These are phyloP conservation scores for Litchi chinensis DNA, from an alignment of 345 rosid genomes.

Conservation along the genomic window DNA sequence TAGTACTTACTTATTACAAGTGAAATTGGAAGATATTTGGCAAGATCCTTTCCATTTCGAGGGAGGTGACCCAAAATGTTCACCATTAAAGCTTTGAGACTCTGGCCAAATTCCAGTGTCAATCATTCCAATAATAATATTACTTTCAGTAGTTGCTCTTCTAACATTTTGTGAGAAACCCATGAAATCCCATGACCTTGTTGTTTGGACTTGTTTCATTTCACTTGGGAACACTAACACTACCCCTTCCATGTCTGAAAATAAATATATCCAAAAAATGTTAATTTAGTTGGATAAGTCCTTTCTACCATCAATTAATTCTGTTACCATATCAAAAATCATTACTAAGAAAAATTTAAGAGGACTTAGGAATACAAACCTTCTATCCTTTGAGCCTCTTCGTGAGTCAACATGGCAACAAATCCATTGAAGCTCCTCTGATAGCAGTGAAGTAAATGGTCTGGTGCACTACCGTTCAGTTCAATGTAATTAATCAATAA, in stretches of 20 bases:
- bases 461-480: conserved; percentile 36
- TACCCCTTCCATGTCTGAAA: conserved; percentile 49
- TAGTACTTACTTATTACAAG: conserved; percentile 57
- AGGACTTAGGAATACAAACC: conserved; percentile 19
- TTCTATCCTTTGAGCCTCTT: conserved; percentile 36
- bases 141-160: conserved; percentile 37
- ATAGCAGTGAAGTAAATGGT: conserved; percentile 46
- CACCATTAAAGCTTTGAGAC: conserved; percentile 43
- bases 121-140: conserved; percentile 48
- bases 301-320: too few relatives aligned
- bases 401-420: conserved; percentile 46
- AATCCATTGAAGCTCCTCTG: conserved; percentile 57
- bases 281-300: too few relatives aligned
- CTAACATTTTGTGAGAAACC: conserved; percentile 38
- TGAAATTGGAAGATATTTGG: conserved; percentile 40
- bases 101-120: conserved; percentile 61
- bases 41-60: conserved; percentile 54
- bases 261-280: background rate
- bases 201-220: conserved; percentile 47
- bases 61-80: conserved; percentile 51
- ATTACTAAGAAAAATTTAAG: background rate
- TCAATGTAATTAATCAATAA: too few relatives aligned
- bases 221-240: conserved; percentile 57
- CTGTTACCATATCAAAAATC: too few relatives aligned
- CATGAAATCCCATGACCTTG: conserved; percentile 64